Percentiles rank a stretch among this genome's conserved stretches.
Evolutionary conservation across 2,329 filamentous ascomycete genomes (phyloP).

Genomic region (Talaromyces sp.): DNA sequence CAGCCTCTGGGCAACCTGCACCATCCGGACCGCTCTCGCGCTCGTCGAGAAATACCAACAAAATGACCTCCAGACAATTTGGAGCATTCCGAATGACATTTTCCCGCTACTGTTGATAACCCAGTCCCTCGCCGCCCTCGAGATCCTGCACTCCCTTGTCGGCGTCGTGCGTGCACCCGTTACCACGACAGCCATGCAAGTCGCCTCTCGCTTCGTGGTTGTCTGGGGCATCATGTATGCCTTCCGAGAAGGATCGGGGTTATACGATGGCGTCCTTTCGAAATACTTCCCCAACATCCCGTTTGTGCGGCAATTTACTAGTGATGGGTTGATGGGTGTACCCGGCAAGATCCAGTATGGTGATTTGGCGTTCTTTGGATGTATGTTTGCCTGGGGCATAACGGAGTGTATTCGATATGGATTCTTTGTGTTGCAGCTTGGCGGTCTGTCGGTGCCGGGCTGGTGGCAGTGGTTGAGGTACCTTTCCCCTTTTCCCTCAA

Average conservation of each 20-base stretch:
- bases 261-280: constrained; percentile 10
- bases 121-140: constrained; percentile 77
- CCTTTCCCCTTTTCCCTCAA: not conserved
- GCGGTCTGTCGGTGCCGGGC: constrained; percentile 55
- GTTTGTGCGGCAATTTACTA: not conserved
- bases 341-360: constrained; percentile 27
- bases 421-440: constrained; percentile 73
- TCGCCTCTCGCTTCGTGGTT: constrained; percentile 78
- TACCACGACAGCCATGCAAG: constrained; percentile 84
- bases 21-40: constrained; percentile 60
- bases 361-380: constrained; percentile 45
- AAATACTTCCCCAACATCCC: not conserved
- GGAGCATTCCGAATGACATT: constrained; percentile 46
- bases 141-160: constrained; percentile 74
- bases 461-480: constrained; percentile 73
- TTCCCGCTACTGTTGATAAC: constrained; percentile 55
- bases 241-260: constrained; percentile 71
- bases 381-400: constrained; percentile 75
- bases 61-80: constrained; percentile 42
- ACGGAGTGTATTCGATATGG: constrained; percentile 93
- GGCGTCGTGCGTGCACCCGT: constrained; percentile 83
- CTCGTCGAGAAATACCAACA: constrained; percentile 45
- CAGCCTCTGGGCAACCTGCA: constrained; percentile 71
- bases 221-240: constrained; percentile 78
- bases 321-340: constrained; percentile 30